Conservation (phyloP, 192 early-diverging fungal genomes). For the Oehlia diaphana region DNA sequence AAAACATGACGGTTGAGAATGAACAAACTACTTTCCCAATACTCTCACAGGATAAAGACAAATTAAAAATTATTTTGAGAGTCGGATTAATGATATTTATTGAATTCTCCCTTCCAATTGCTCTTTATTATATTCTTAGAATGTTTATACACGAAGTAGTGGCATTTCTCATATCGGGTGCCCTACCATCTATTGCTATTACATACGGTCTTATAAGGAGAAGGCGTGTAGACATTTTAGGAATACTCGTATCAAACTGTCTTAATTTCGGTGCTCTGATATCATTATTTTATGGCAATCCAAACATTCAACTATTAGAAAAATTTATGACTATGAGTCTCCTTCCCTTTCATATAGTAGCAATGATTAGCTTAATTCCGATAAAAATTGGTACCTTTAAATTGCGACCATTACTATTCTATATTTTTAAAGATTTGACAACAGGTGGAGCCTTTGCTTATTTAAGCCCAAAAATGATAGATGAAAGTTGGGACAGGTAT, state of each 20-base stretch:
- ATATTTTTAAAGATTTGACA: constrained; percentile 37
- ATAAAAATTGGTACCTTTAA: constrained; percentile 33
- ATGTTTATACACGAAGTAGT: constrained; percentile 30
- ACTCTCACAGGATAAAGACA: too few relatives aligned
- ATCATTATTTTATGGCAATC: constrained; percentile 40
- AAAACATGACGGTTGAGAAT: too few relatives aligned
- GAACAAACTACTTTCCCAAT: too few relatives aligned
- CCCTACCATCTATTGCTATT: constrained; percentile 38
- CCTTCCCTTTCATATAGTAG: constrained; percentile 36
- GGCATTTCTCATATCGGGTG: constrained; percentile 39
- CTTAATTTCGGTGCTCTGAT: constrained; percentile 43
- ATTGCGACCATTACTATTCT: constrained; percentile 40
- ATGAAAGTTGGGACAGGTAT: neutral
- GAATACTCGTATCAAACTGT: constrained; percentile 35
- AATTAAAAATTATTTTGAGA: too few relatives aligned
- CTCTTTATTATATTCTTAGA: constrained; percentile 34
- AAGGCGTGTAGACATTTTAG: constrained; percentile 36
- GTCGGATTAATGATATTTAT: neutral
- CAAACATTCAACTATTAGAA: constrained; percentile 42
- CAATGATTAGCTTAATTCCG: constrained; percentile 40
- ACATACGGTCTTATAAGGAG: constrained; percentile 32
- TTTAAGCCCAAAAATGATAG: too few relatives aligned
- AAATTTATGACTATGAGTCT: constrained; percentile 42
- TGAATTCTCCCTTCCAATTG: neutral
- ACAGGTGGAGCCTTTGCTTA: constrained; percentile 6